phyloP scores from a whole-genome alignment of 2,329 filamentous ascomycete genomes.

The Trichoderma breve region DNA sequence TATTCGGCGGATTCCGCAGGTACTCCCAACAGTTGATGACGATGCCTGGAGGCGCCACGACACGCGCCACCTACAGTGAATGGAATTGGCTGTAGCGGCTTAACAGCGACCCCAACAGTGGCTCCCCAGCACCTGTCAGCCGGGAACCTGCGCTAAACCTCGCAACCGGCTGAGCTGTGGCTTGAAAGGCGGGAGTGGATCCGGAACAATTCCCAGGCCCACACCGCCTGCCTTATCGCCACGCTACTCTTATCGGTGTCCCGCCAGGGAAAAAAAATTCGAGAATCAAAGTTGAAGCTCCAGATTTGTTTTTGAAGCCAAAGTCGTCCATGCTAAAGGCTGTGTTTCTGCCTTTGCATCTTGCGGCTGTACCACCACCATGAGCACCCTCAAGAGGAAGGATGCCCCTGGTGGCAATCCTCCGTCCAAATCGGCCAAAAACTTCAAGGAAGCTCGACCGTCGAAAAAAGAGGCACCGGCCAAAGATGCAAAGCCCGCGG shows the following conservation, averaged over 20 bases:
- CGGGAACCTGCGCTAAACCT: constrained; percentile 6
- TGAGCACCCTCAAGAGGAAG: constrained; percentile 59
- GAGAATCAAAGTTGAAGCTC: constrained; percentile 12
- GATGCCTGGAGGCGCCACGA: constrained; percentile 17
- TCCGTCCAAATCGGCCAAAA: constrained; percentile 49
- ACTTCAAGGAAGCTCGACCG: constrained; percentile 45
- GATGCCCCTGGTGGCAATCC: constrained; percentile 53
- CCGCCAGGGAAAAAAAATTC: constrained; percentile 34
- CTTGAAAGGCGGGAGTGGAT: constrained; percentile 14
- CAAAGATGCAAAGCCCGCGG: constrained; percentile 31
- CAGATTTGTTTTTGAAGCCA: constrained; percentile 2
- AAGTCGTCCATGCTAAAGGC: constrained; percentile 15
- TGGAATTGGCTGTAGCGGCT: neutral
- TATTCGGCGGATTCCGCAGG: neutral
- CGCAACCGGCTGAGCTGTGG: neutral
- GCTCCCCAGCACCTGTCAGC: neutral
- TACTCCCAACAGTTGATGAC: constrained; percentile 14
- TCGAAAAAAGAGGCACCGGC: constrained; percentile 43
- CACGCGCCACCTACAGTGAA: neutral
- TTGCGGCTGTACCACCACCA: constrained; percentile 36
- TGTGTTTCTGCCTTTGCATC: constrained; percentile 13
- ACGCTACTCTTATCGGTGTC: constrained; percentile 29
- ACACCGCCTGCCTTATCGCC: constrained; percentile 21
- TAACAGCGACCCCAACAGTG: neutral
- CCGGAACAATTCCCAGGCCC: constrained; percentile 23